Base-by-base conservation (phyloP, 2,329 filamentous ascomycete species). In the Epichloe baconii region DNA sequence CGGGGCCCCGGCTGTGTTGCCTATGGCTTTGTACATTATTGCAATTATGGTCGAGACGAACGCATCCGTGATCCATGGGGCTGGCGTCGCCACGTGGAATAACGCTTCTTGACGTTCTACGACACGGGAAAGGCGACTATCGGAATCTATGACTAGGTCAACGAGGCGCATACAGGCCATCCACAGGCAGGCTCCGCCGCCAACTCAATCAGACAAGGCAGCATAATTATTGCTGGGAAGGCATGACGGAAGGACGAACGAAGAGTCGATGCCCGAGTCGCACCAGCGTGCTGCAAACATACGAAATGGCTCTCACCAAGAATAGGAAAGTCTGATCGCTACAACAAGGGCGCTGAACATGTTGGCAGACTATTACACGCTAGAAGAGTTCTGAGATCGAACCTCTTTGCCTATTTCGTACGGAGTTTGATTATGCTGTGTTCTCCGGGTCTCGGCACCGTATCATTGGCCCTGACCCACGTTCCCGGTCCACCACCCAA, bases 361-460 rank as follows among this genome's bases (percentile, higher is more conserved):
- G 23, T 44, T 7, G 21, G 5, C 23, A 19, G 37, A 10, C 7
- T 41, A 19, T 31, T 31, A 21, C n/a, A 44, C 34, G 31, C 48
- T 38, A 14, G 10, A 38, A 44, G 19, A 37, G 26, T 49, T 44
- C 34, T 12, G 31, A 35, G 35, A 31, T 19, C 42, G 47, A 17
- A 47, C 12, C 43, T 41, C 47, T 49, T 49, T 45, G 6, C 42
- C 42, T 46, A 26, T 48, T 35, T 44, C 11, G 5, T 15, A 37
- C 47, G 31, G 47, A 47, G 26, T 35, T 44, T 50, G 15, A 37
- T 47, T n/a, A 34, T 40, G 15, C 41, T 14, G n/a, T n/a, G n/a
- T n/a, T n/a, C n/a, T n/a, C n/a, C n/a, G 48, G n/a, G 44, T 48
- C 52, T 50, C 52, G 48, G 52, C 31, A 47, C 11, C 35, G 34